phyloP scores from a whole-genome alignment of 1,284 basidiomycete species.

The Leccinum colubrinum region DNA sequence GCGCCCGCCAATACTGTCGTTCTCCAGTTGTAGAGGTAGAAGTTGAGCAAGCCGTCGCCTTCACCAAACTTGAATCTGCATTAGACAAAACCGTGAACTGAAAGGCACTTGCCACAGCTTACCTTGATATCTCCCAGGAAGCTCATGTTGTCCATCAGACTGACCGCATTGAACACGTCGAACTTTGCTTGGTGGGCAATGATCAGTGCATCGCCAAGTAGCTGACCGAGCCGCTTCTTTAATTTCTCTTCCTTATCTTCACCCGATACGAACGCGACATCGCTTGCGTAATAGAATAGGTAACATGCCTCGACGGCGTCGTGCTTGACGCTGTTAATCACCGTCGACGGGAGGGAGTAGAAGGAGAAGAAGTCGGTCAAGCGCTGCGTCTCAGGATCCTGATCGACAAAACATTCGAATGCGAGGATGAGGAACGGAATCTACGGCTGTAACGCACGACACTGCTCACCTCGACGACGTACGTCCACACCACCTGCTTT shows the following conservation, averaged over 20 bases:
- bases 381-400: conserved; percentile 80
- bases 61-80: conserved; percentile 69
- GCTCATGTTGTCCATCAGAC: conserved; percentile 89
- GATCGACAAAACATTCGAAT: neutral
- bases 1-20: conserved; percentile 77
- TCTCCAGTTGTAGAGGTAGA: conserved; percentile 93
- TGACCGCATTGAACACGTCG: conserved; percentile 96
- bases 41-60: conserved; percentile 88
- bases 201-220: conserved; percentile 79
- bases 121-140: conserved; percentile 86
- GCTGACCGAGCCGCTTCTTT: conserved; percentile 67
- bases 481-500: conserved; percentile 93
- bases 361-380: conserved; percentile 98
- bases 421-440: neutral
- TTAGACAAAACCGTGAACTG: conserved; percentile 5
- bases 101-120: conserved; percentile 23
- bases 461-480: conserved; percentile 84
- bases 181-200: conserved; percentile 84
- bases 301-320: conserved; percentile 84
- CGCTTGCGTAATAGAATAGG: conserved; percentile 89
- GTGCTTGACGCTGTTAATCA: conserved; percentile 68
- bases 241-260: conserved; percentile 61
- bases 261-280: conserved; percentile 55
- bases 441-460: conserved; percentile 12
- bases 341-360: conserved; percentile 93